Evolutionary conservation across 2,329 filamentous ascomycete species (phyloP).

Genomic region (Ascochyta pisi): DNA sequence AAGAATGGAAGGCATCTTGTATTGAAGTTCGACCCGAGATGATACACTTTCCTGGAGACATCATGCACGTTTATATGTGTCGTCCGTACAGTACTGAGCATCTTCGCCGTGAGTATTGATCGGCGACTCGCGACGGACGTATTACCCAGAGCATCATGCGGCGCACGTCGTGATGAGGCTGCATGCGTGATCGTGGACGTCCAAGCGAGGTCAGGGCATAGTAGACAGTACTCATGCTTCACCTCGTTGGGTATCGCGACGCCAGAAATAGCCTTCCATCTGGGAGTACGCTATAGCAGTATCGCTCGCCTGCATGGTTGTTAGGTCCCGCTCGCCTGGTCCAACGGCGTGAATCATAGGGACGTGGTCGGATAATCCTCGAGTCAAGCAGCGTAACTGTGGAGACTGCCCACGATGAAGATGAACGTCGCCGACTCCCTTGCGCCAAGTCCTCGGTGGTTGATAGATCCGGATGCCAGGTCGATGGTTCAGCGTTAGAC

Average conservation of each 20-base stretch:
- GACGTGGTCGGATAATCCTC: background rate
- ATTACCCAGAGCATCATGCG: constrained; percentile 9
- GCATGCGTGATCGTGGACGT: constrained; percentile 12
- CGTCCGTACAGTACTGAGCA: background rate
- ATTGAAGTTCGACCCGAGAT: background rate
- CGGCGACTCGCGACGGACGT: constrained; percentile 4
- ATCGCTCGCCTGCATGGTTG: background rate
- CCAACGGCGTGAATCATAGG: background rate
- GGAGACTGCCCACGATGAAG: background rate
- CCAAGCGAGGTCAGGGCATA: constrained; percentile 6
- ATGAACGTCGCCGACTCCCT: constrained; percentile 10
- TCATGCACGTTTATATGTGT: constrained; percentile 2
- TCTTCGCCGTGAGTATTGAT: background rate
- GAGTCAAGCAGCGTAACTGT: background rate
- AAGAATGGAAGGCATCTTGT: constrained; percentile 1
- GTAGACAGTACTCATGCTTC: background rate
- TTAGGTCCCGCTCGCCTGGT: background rate
- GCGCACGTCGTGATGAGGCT: background rate
- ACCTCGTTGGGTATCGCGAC: background rate
- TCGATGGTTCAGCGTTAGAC: background rate
- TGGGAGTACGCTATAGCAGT: background rate
- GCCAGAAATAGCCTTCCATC: background rate
- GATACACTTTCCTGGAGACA: background rate
- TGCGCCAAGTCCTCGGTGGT: constrained; percentile 11
- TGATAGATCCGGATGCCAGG: background rate